phyloP scores from a whole-genome alignment of 176 grass and related monocot genomes.

The Ensete glaucum region DNA sequence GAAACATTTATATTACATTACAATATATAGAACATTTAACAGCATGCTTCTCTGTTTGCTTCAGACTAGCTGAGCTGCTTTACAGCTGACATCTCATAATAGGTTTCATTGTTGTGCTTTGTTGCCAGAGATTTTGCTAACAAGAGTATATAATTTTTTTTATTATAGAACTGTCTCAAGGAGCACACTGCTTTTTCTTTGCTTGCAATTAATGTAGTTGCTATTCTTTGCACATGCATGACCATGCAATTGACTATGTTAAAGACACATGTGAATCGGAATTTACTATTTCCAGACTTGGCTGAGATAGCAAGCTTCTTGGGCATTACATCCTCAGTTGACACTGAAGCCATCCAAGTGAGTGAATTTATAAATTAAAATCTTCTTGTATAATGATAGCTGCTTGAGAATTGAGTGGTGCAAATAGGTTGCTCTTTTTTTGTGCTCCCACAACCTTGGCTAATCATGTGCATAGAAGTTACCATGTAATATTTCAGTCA shows the following conservation, averaged over 20 bases:
- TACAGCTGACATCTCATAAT: background rate
- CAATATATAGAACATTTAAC: too few relatives aligned
- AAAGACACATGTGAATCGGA: background rate
- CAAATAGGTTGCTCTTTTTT: background rate
- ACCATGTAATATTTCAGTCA: background rate
- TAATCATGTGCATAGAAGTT: background rate
- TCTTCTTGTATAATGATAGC: background rate
- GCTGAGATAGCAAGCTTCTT: slow-evolving; percentile 94
- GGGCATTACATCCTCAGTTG: slow-evolving; percentile 72
- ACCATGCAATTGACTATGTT: background rate
- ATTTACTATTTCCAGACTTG: slow-evolving; percentile 41
- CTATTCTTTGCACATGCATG: background rate
- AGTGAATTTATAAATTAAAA: background rate
- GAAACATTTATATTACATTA: too few relatives aligned
- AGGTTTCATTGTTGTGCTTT: background rate
- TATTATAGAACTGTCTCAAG: background rate
- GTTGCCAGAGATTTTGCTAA: background rate
- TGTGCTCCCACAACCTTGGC: background rate
- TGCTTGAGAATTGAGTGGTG: background rate
- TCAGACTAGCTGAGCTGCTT: background rate
- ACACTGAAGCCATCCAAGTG: slow-evolving; percentile 88
- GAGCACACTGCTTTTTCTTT: background rate
- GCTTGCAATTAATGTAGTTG: background rate
- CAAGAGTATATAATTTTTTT: background rate
- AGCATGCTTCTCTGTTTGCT: too few relatives aligned